These are phyloP conservation scores for Diversispora epigaea DNA, from an alignment of 192 early-diverging fungal genomes.

Conservation along the genomic window DNA sequence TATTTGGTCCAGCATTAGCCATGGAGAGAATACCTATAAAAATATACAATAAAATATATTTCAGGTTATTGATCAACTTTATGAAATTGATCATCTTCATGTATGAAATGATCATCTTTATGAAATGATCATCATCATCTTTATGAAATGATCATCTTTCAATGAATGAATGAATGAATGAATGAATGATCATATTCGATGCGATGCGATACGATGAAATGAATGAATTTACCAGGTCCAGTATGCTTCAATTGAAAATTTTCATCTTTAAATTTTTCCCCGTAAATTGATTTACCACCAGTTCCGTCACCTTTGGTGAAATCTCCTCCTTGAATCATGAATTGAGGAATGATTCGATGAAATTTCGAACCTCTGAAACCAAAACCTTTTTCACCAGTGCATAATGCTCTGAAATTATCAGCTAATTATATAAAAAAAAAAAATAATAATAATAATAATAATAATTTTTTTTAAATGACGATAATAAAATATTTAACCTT, in stretches of 20 bases:
- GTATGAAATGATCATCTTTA: too few species aligned
- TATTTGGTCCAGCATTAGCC: conserved; percentile 84
- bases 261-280: conserved; percentile 71
- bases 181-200: too few species aligned
- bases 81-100: neutral
- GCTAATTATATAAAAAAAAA: conserved; percentile 43
- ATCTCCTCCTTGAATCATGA: conserved; percentile 88
- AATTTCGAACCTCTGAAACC: conserved; percentile 73
- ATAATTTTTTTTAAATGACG: too few species aligned
- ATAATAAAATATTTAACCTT: too few species aligned
- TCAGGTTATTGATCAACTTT: neutral
- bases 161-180: too few species aligned
- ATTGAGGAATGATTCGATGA: conserved; percentile 83
- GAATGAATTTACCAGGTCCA: conserved; percentile 42
- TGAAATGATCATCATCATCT: too few species aligned
- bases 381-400: conserved; percentile 93
- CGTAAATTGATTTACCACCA: conserved; percentile 89
- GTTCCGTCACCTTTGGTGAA: conserved; percentile 85
- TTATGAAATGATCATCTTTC: too few species aligned
- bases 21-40: conserved; percentile 67
- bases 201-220: too few species aligned
- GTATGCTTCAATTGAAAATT: conserved; percentile 59
- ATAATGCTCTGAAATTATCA: conserved; percentile 98
- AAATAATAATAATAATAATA: neutral
- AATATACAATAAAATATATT: neutral